A percentile compares a stretch with the other conserved stretches of the same genome.
phyloP scores from a whole-genome alignment of 192 early-diverging fungal species.

The Coemansia sp. region DNA sequence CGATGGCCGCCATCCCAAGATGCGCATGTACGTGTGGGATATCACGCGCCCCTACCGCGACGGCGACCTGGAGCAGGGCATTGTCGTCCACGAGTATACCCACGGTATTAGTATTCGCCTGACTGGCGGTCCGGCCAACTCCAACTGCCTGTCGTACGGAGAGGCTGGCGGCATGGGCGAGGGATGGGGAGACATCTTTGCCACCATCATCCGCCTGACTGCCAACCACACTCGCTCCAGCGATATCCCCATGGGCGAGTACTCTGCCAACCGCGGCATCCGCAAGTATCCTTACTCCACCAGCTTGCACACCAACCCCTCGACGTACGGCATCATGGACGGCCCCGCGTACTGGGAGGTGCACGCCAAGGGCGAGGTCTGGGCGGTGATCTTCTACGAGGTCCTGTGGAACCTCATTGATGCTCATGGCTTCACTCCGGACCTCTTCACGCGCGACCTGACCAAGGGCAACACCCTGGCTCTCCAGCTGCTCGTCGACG shows the following conservation, averaged over 20 bases:
- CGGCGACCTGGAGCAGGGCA: constrained; percentile 87
- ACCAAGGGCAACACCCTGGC: constrained; percentile 55
- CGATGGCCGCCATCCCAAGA: constrained; percentile 76
- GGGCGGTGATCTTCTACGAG: constrained; percentile 62
- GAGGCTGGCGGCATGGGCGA: constrained; percentile 94
- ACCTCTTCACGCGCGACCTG: constrained; percentile 33
- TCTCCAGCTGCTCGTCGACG: constrained; percentile 58
- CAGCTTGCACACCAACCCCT: constrained; percentile 32
- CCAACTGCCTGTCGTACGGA: constrained; percentile 81
- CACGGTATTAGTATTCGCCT: constrained; percentile 90
- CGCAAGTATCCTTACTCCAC: constrained; percentile 54
- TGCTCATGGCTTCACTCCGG: constrained; percentile 22
- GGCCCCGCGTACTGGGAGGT: constrained; percentile 41
- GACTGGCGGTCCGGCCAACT: constrained; percentile 90
- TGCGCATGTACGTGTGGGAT: constrained; percentile 97
- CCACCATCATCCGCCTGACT: constrained; percentile 72
- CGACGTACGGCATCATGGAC: constrained; percentile 41
- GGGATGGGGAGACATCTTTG: constrained; percentile 94
- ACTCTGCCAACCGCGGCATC: constrained; percentile 38
- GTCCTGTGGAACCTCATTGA: constrained; percentile 61
- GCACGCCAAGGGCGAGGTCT: constrained; percentile 63
- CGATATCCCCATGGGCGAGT: constrained; percentile 26
- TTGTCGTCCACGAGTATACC: constrained; percentile 91
- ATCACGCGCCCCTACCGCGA: constrained; percentile 69
- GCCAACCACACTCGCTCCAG: constrained; percentile 57